Evolutionary conservation across 2,329 filamentous ascomycete genomes (phyloP).

Genomic region (Sporothrix curviconia): DNA sequence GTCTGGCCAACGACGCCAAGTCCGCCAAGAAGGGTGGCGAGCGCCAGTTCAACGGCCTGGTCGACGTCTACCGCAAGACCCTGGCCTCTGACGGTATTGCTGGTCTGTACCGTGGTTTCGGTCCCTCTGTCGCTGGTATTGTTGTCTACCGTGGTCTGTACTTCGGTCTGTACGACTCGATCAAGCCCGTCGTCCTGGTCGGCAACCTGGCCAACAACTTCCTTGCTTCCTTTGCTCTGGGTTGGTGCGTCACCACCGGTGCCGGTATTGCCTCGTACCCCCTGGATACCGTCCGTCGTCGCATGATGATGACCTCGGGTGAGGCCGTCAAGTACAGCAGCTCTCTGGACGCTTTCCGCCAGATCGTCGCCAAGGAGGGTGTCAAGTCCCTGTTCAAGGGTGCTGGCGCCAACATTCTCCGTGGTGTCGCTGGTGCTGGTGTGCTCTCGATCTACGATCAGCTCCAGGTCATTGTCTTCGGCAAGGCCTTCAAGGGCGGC

Average conservation of each 20-base stretch:
- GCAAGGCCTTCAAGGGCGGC: constrained; percentile 90
- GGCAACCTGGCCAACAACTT: constrained; percentile 95
- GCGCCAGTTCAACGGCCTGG: constrained; percentile 99
- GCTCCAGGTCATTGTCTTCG: constrained; percentile 98
- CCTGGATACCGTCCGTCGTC: constrained; percentile 99
- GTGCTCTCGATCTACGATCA: constrained; percentile 99
- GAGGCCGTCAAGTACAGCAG: constrained; percentile 99
- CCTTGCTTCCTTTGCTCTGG: constrained; percentile 97
- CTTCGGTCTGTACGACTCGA: constrained; percentile 99
- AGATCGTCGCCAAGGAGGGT: constrained; percentile 98
- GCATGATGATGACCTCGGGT: constrained; percentile 99
- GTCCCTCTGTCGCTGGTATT: constrained; percentile 98
- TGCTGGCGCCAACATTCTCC: constrained; percentile 99
- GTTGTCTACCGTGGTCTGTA: constrained; percentile 99
- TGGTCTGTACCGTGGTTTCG: constrained; percentile 99
- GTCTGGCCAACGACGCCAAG: constrained; percentile 99
- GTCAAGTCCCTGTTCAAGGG: constrained; percentile 99
- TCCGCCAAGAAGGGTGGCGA: constrained; percentile 93
- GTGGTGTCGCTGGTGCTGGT: constrained; percentile 99
- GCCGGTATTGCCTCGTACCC: constrained; percentile 99
- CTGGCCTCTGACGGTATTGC: constrained; percentile 96
- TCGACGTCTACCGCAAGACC: constrained; percentile 99
- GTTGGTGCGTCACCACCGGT: constrained; percentile 99
- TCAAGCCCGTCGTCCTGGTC: constrained; percentile 96
- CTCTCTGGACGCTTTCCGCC: constrained; percentile 87